phyloP scores from a whole-genome alignment of 2,329 filamentous ascomycete genomes.

The Calonectria crousiana region DNA sequence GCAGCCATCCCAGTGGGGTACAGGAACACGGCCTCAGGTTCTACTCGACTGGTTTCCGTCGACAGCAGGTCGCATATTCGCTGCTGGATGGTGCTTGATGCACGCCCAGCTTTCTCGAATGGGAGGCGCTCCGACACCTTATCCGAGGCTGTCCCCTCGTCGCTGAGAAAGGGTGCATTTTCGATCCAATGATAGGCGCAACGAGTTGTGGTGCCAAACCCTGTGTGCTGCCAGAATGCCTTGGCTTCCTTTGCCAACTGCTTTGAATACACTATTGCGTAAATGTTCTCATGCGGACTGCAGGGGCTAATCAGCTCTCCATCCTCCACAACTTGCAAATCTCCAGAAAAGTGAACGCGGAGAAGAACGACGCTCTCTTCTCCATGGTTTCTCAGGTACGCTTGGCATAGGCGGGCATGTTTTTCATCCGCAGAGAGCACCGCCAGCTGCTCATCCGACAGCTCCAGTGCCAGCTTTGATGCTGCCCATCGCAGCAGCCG shows the following conservation, averaged over 20 bases:
- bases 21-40: slow-evolving; percentile 57
- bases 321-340: background rate
- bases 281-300: slow-evolving; percentile 25
- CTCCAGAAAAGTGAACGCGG: slow-evolving; percentile 27
- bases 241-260: slow-evolving; percentile 37
- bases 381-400: slow-evolving; percentile 30
- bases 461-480: background rate
- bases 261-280: slow-evolving; percentile 28
- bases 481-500: slow-evolving; percentile 33
- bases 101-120: slow-evolving; percentile 17
- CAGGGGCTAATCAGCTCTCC: background rate
- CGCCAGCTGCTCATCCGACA: background rate
- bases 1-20: slow-evolving; percentile 65
- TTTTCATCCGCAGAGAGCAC: slow-evolving; percentile 9
- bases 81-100: slow-evolving; percentile 25
- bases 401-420: slow-evolving; percentile 30
- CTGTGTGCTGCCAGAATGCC: slow-evolving; percentile 47
- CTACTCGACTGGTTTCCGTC: slow-evolving; percentile 19
- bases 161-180: slow-evolving; percentile 35
- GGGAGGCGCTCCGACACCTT: background rate
- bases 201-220: slow-evolving; percentile 46
- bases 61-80: slow-evolving; percentile 38
- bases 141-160: background rate
- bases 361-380: slow-evolving; percentile 10
- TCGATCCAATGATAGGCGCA: slow-evolving; percentile 42